Conservation (phyloP, 2,329 filamentous ascomycete genomes). For the Whalleya microplaca region DNA sequence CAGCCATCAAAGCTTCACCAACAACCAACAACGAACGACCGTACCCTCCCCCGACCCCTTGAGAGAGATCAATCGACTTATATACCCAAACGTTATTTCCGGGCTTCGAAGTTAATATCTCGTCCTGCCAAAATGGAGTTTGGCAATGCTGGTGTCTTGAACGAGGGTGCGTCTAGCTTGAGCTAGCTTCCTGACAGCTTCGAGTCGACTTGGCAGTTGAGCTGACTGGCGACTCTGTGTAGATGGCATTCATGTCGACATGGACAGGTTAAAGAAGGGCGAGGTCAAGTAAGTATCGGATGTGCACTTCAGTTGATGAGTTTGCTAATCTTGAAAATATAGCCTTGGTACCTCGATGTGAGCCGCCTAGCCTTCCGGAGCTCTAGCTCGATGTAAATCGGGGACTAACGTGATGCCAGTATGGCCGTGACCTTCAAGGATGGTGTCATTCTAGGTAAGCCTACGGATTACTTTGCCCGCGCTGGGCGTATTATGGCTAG, state of each 20-base stretch:
- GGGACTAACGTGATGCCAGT: conserved; percentile 50
- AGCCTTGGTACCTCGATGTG: conserved; percentile 98
- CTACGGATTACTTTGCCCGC: background rate
- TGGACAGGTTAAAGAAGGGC: conserved; percentile 97
- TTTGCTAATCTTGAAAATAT: conserved; percentile 38
- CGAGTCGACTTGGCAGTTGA: conserved; percentile 25
- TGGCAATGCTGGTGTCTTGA: conserved; percentile 63
- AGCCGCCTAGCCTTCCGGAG: conserved; percentile 45
- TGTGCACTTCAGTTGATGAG: background rate
- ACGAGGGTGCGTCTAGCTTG: conserved; percentile 56
- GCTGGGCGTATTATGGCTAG: background rate
- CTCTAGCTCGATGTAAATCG: background rate
- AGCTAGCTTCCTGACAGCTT: conserved; percentile 15
- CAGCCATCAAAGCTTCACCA: conserved; percentile 26
- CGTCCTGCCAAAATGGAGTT: conserved; percentile 59
- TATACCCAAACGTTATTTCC: background rate
- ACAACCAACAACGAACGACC: conserved; percentile 18
- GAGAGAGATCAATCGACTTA: background rate
- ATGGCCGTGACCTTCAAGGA: conserved; percentile 99
- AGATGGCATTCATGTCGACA: conserved; percentile 99
- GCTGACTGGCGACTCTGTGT: conserved; percentile 30
- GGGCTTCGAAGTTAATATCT: background rate
- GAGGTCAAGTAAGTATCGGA: conserved; percentile 85
- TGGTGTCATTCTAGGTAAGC: conserved; percentile 85
- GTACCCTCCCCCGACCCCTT: background rate